phyloP scores from a whole-genome alignment of 345 rosid genomes.

The Heritiera fomes region DNA sequence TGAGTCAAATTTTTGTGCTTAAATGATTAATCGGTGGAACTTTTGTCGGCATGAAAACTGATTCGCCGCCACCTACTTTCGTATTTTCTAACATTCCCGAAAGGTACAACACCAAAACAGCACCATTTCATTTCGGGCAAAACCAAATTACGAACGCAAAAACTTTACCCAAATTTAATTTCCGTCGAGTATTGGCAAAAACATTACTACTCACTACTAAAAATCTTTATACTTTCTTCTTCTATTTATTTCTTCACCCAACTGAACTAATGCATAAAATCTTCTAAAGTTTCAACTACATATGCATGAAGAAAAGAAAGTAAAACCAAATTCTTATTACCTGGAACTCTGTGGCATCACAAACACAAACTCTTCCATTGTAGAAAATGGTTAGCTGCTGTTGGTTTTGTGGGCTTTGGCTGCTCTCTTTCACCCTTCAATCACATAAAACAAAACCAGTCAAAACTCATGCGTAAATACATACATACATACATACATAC shows the following conservation, averaged over 20 bases:
- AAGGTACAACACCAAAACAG: neutral
- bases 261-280: neutral
- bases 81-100: too few species aligned
- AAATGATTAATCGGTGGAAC: too few species aligned
- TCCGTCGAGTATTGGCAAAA: neutral
- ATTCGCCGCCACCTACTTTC: too few species aligned
- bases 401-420: conserved; percentile 21
- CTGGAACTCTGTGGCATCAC: conserved; percentile 51
- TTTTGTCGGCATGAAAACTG: too few species aligned
- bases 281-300: neutral
- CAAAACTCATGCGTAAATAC: neutral
- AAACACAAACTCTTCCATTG: conserved; percentile 45
- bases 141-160: neutral
- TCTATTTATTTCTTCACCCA: neutral
- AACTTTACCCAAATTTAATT: neutral
- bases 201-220: neutral
- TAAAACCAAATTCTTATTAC: conserved; percentile 20
- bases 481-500: rapidly evolving
- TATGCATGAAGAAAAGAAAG: neutral
- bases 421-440: conserved; percentile 28
- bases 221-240: neutral
- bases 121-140: neutral
- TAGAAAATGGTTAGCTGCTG: conserved; percentile 50
- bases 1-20: neutral
- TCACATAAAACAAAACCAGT: neutral